These are phyloP conservation scores for Amanita jacksonii DNA, from an alignment of 768 basidiomycete genomes.

Conservation along the genomic window DNA sequence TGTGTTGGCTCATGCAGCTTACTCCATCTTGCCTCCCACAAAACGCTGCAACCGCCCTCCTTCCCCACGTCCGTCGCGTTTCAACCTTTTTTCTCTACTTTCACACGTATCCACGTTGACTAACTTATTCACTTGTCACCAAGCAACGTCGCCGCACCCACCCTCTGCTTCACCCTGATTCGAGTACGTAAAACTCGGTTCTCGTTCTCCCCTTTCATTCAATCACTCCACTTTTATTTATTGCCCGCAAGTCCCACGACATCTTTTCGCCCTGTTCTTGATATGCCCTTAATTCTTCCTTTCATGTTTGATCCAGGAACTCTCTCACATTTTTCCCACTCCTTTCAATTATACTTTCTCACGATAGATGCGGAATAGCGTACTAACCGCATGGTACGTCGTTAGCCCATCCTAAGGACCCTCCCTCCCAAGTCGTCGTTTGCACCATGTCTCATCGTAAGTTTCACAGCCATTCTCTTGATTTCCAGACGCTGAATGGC, in stretches of 20 bases:
- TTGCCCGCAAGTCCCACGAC: background rate
- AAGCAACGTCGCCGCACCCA: conserved; percentile 96
- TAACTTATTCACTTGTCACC: conserved; percentile 11
- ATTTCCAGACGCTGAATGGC: background rate
- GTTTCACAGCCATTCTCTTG: conserved; percentile 17
- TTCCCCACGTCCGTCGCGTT: background rate
- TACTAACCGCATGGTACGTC: background rate
- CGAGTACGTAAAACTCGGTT: conserved; percentile 44
- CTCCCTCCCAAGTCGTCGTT: conserved; percentile 82
- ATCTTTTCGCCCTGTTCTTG: conserved; percentile 6
- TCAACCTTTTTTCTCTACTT: background rate
- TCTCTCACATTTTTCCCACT: too few relatives aligned
- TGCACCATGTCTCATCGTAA: conserved; percentile 84
- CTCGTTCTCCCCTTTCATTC: conserved; percentile 2
- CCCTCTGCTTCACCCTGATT: conserved; percentile 92
- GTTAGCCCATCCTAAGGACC: conserved; percentile 91
- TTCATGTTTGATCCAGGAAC: too few relatives aligned
- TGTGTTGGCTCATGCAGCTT: too few relatives aligned
- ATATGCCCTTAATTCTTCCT: conserved; percentile 4
- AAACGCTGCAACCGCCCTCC: background rate
- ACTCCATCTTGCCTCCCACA: too few relatives aligned
- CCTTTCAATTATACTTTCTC: background rate
- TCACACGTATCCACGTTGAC: background rate
- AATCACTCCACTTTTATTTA: too few relatives aligned
- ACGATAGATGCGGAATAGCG: too few relatives aligned